These are phyloP conservation scores for Colletotrichum agaves DNA, from an alignment of 2,329 filamentous ascomycete genomes.

Conservation along the genomic window DNA sequence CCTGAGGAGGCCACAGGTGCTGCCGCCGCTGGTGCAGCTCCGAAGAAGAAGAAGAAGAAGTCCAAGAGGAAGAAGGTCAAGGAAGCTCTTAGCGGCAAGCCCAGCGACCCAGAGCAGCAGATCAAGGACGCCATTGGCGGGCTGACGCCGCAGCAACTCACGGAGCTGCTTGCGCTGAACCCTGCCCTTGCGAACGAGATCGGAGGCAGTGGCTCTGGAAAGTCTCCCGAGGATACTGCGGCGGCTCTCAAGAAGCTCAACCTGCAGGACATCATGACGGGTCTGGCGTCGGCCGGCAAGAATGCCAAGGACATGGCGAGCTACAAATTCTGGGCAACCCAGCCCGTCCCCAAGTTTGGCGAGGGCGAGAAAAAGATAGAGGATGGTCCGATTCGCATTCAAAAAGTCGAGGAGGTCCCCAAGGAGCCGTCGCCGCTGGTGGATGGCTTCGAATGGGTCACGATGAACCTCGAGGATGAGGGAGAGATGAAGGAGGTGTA, in stretches of 20 bases:
- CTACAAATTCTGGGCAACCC: conserved; percentile 99
- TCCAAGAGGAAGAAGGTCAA: conserved; percentile 72
- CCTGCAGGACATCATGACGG: conserved; percentile 78
- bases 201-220: conserved; percentile 47
- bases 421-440: conserved; percentile 80
- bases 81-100: conserved; percentile 52
- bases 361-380: conserved; percentile 64
- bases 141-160: conserved; percentile 66
- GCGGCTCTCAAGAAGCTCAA: conserved; percentile 71
- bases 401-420: conserved; percentile 81
- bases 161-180: conserved; percentile 77
- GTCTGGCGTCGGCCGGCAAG: conserved; percentile 80
- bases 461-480: conserved; percentile 84
- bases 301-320: conserved; percentile 96
- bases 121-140: conserved; percentile 63
- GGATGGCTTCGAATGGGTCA: conserved; percentile 93
- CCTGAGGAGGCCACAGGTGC: conserved; percentile 52
- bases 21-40: conserved; percentile 42
- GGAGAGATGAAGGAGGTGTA: conserved; percentile 89
- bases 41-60: conserved; percentile 69
- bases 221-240: conserved; percentile 56
- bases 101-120: conserved; percentile 50
- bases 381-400: conserved; percentile 86
- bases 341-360: conserved; percentile 90
- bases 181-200: conserved; percentile 75